A percentile compares a stretch with the other conserved stretches of the same genome.
These are phyloP conservation scores for Nakazawaea ambrosiae DNA, from an alignment of 805 yeast species.

Conservation along the genomic window DNA sequence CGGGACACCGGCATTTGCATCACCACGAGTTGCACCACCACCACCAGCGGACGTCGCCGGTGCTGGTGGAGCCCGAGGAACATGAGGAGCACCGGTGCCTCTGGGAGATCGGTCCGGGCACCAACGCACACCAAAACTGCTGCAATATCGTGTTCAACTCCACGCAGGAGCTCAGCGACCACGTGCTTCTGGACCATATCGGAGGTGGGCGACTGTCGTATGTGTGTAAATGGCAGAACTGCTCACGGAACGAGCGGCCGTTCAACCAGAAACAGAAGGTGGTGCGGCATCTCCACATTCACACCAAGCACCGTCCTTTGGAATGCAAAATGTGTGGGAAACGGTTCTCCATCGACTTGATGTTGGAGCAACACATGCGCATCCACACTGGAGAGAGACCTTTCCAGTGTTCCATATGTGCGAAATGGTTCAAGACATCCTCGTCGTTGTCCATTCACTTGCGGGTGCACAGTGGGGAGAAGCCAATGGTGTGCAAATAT, in stretches of 20 bases:
- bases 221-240: conserved; percentile 71
- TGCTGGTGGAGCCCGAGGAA: not conserved
- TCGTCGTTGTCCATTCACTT: conserved; percentile 78
- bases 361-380: conserved; percentile 74
- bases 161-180: conserved; percentile 63
- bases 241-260: conserved; percentile 53
- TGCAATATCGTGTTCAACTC: conserved; percentile 48
- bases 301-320: conserved; percentile 79
- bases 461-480: conserved; percentile 86
- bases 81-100: not conserved
- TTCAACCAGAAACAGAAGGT: conserved; percentile 84
- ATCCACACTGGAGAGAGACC: conserved; percentile 91
- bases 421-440: conserved; percentile 73
- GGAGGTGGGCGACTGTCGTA: conserved; percentile 68
- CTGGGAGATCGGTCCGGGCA: too few relatives aligned
- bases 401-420: conserved; percentile 64
- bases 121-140: too few relatives aligned
- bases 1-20: conserved; percentile 5
- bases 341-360: conserved; percentile 68
- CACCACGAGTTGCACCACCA: conserved; percentile 2
- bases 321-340: conserved; percentile 64
- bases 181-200: conserved; percentile 61
- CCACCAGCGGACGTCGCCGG: not conserved
- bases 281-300: conserved; percentile 80
- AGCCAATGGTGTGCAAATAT: conserved; percentile 73